phyloP scores from a whole-genome alignment of 169 alveolate genomes.

The Plasmodium falciparum region DNA sequence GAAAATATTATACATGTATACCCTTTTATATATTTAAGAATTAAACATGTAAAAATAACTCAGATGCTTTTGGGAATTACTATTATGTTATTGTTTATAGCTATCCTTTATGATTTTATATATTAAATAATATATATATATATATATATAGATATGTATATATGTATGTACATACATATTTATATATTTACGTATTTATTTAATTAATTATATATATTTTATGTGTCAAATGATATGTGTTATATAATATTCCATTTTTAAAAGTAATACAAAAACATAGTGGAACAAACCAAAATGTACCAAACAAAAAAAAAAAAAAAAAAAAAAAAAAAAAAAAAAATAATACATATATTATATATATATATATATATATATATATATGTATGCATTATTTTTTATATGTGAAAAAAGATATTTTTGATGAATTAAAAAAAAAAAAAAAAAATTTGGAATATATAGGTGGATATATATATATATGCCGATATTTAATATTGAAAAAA shows the following conservation, averaged over 20 bases:
- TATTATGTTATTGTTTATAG: constrained; percentile 15
- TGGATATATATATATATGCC: too few relatives aligned
- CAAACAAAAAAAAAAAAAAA: too few relatives aligned
- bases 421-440: too few relatives aligned
- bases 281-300: too few relatives aligned
- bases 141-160: neutral
- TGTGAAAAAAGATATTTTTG: too few relatives aligned
- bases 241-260: neutral
- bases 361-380: too few relatives aligned
- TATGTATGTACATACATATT: constrained; percentile 4
- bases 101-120: constrained; percentile 42
- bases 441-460: too few relatives aligned
- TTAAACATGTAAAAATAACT: constrained; percentile 51
- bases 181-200: neutral
- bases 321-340: too few relatives aligned
- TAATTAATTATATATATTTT: neutral
- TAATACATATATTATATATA: too few relatives aligned
- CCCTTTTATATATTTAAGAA: constrained; percentile 62
- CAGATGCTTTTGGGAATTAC: constrained; percentile 34
- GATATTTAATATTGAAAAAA: constrained; percentile 34
- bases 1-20: constrained; percentile 70
- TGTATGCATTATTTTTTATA: too few relatives aligned
- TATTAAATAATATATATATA: neutral
- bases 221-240: neutral
- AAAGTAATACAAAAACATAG: too few relatives aligned